A percentile compares a stretch with the other conserved stretches of the same genome.
phyloP scores from a whole-genome alignment of 2,329 filamentous ascomycete species.

The Talaromyces funiculosus region DNA sequence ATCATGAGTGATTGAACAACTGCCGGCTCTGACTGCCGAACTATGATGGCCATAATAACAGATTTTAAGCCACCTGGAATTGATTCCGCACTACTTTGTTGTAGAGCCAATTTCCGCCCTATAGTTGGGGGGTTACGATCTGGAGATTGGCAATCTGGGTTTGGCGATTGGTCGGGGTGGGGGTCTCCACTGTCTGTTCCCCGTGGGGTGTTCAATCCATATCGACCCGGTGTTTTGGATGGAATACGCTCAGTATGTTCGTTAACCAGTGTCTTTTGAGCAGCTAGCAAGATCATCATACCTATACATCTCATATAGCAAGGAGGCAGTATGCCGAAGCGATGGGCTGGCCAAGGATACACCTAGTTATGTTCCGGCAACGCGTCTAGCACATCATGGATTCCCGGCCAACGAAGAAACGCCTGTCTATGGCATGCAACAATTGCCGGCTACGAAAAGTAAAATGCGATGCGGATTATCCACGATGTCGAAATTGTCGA shows the following conservation, averaged over 20 bases:
- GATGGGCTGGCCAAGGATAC: background rate
- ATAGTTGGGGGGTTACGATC: background rate
- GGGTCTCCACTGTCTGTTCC: conserved; percentile 5
- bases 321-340: background rate
- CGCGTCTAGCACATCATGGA: background rate
- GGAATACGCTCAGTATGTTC: background rate
- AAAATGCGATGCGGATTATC: conserved; percentile 25
- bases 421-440: conserved; percentile 24
- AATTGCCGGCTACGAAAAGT: conserved; percentile 24
- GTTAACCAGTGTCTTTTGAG: background rate
- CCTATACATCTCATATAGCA: background rate
- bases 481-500: conserved; percentile 25
- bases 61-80: conserved; percentile 4
- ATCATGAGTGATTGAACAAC: background rate
- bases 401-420: conserved; percentile 10
- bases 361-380: background rate
- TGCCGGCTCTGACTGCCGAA: background rate
- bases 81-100: conserved; percentile 4
- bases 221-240: background rate
- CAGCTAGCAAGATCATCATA: background rate
- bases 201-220: background rate
- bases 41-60: background rate
- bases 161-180: background rate
- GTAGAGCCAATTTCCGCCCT: conserved; percentile 1
- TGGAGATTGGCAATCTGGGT: background rate